Evolutionary conservation across 306 rosid genomes (phyloP).

Genomic region (Cucumis cinereus): DNA sequence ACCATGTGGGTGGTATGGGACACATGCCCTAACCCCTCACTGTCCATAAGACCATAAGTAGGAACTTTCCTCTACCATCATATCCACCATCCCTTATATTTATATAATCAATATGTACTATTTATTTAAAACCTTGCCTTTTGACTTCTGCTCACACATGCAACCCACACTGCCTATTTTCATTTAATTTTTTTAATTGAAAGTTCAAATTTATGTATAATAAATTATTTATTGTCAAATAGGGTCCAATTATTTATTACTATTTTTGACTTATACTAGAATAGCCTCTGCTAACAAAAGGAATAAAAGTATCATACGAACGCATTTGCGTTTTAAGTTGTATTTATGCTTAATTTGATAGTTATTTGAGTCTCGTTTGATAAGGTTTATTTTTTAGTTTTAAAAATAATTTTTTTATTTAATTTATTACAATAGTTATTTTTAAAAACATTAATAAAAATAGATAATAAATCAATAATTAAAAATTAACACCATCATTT

Average conservation of each 20-base stretch:
- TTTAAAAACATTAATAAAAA: no score
- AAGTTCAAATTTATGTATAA: not conserved
- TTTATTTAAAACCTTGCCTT: not conserved
- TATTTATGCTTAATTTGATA: no score
- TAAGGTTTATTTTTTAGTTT: no score
- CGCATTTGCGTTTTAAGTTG: no score
- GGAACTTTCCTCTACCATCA: not conserved
- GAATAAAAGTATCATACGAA: not conserved
- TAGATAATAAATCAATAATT: no score
- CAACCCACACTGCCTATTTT: not conserved
- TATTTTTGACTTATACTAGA: not conserved
- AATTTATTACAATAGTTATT: no score
- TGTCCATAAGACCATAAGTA: not conserved
- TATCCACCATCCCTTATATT: not conserved
- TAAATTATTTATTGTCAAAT: not conserved
- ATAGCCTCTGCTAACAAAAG: not conserved
- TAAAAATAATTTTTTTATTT: no score
- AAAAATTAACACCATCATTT: no score
- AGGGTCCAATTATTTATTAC: not conserved
- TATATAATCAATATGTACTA: not conserved
- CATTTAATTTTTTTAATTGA: not conserved
- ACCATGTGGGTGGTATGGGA: not conserved
- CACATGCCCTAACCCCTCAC: not conserved
- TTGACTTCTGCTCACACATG: not conserved
- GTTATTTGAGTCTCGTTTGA: no score